phyloP scores from a whole-genome alignment of 495 filamentous ascomycete species.

The Penicillium robsamsonii region DNA sequence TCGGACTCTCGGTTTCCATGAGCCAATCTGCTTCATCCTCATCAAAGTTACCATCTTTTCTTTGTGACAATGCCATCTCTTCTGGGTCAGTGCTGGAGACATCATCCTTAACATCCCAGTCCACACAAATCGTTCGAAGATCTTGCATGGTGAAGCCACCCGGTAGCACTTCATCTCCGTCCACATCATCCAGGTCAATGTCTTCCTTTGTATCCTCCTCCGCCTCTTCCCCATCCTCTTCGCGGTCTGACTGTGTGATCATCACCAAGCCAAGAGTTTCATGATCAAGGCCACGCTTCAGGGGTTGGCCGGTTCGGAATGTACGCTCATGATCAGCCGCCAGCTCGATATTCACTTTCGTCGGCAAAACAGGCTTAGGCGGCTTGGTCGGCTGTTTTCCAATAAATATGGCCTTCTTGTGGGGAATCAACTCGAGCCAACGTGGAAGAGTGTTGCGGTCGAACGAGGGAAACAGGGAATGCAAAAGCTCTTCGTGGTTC shows the following conservation, averaged over 20 bases:
- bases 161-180: conserved; percentile 46
- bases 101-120: conserved; percentile 69
- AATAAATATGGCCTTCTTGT: conserved; percentile 66
- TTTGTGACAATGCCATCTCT: conserved; percentile 22
- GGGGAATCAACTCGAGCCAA: conserved; percentile 72
- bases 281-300: conserved; percentile 55
- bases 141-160: conserved; percentile 71
- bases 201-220: conserved; percentile 56
- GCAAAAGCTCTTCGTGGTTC: conserved; percentile 64
- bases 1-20: conserved; percentile 42
- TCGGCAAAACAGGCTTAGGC: conserved; percentile 78
- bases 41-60: conserved; percentile 29
- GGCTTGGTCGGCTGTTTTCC: conserved; percentile 67
- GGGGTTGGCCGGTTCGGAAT: conserved; percentile 64
- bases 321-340: conserved; percentile 74
- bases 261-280: conserved; percentile 56
- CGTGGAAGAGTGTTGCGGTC: conserved; percentile 59
- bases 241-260: conserved; percentile 52
- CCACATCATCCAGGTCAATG: conserved; percentile 54
- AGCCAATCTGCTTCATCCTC: conserved; percentile 52
- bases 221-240: conserved; percentile 53
- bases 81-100: conserved; percentile 28
- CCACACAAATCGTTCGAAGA: conserved; percentile 73
- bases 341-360: conserved; percentile 83
- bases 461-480: conserved; percentile 68